A percentile compares a stretch with the other conserved stretches of the same genome.
These are phyloP conservation scores for Porphyrellus sp. DNA, from an alignment of 1,284 basidiomycete species.

Conservation along the genomic window DNA sequence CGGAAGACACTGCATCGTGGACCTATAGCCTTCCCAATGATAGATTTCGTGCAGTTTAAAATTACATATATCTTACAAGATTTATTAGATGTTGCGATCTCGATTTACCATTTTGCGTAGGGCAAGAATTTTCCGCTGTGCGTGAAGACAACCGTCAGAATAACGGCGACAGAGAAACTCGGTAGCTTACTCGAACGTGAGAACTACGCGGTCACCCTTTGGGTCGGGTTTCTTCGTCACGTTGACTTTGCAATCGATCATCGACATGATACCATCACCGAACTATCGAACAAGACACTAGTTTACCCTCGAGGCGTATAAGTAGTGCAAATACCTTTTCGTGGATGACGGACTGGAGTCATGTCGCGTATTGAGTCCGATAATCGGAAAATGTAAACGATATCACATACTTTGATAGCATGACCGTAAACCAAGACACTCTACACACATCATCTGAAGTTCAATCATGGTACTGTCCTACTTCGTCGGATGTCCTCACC, in stretches of 20 bases:
- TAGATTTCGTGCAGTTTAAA: too few relatives aligned
- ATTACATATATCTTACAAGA: too few relatives aligned
- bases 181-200: slow-evolving; percentile 76
- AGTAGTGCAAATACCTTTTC: slow-evolving; percentile 60
- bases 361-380: not conserved
- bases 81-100: too few relatives aligned
- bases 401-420: slow-evolving; percentile 62
- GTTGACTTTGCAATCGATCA: slow-evolving; percentile 80
- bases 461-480: not conserved
- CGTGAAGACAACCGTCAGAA: slow-evolving; percentile 6
- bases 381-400: not conserved
- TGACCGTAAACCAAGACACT: slow-evolving; percentile 79
- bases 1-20: too few relatives aligned
- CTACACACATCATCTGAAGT: slow-evolving; percentile 33
- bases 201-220: slow-evolving; percentile 77
- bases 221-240: slow-evolving; percentile 75
- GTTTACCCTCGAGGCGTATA: not conserved
- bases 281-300: slow-evolving; percentile 48
- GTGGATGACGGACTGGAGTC: slow-evolving; percentile 70
- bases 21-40: too few relatives aligned
- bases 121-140: slow-evolving; percentile 71
- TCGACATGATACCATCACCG: slow-evolving; percentile 83
- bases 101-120: slow-evolving; percentile 59
- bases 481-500: slow-evolving; percentile 39
- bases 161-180: not conserved